These are phyloP conservation scores for Tripidium arundinaceum DNA, from an alignment of 202 grass and related monocot genomes.

Conservation along the genomic window DNA sequence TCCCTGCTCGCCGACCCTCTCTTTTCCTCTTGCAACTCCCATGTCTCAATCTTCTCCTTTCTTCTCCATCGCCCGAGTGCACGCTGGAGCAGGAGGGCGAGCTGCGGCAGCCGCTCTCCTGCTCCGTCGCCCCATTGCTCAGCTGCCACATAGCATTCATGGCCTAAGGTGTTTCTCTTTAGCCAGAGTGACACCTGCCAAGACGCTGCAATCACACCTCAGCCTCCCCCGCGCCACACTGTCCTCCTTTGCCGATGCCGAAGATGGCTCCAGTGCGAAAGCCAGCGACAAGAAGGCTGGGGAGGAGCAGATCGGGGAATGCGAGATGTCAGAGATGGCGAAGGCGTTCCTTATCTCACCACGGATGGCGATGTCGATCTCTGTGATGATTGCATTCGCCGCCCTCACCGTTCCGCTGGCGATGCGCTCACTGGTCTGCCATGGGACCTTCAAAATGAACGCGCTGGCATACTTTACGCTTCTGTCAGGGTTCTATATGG, in stretches of 20 bases:
- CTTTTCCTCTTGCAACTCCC: constrained; percentile 23
- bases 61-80: constrained; percentile 52
- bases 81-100: constrained; percentile 44
- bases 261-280: constrained; percentile 35
- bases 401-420: constrained; percentile 60
- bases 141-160: constrained; percentile 31
- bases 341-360: constrained; percentile 83
- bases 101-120: constrained; percentile 44
- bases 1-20: background rate
- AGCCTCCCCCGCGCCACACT: constrained; percentile 37
- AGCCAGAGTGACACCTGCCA: constrained; percentile 17
- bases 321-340: constrained; percentile 57
- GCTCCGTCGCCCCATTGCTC: constrained; percentile 31
- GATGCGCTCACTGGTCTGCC: constrained; percentile 61
- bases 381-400: constrained; percentile 60
- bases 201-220: constrained; percentile 18
- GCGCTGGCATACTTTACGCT: constrained; percentile 65
- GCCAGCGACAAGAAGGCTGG: background rate
- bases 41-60: constrained; percentile 63
- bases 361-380: constrained; percentile 60
- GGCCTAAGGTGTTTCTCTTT: constrained; percentile 5
- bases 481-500: constrained; percentile 91
- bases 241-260: constrained; percentile 62
- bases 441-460: constrained; percentile 53
- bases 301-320: constrained; percentile 30